These are phyloP conservation scores for Claviceps citrina DNA, from an alignment of 2,329 filamentous ascomycete genomes.

Conservation along the genomic window DNA sequence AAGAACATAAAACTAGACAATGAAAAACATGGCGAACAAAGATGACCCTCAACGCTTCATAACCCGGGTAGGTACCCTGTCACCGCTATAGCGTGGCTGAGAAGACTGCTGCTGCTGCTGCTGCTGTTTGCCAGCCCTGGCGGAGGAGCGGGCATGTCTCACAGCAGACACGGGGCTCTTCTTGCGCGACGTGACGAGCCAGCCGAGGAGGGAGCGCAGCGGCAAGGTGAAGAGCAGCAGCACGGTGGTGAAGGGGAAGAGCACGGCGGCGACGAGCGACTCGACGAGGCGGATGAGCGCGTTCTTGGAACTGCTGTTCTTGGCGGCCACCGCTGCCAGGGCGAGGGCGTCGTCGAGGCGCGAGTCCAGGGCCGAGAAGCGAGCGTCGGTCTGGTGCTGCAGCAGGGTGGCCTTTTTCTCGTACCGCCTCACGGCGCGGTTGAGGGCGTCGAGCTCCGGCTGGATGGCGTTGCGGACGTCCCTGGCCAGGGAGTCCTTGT, in stretches of 20 bases:
- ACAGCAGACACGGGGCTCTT: constrained; percentile 14
- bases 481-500: constrained; percentile 29
- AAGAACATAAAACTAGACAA: not conserved
- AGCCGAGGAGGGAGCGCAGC: constrained; percentile 22
- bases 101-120: no score
- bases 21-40: no score
- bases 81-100: constrained; percentile 20
- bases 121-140: constrained; percentile 3
- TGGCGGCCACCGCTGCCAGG: constrained; percentile 61
- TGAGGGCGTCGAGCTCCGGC: constrained; percentile 74
- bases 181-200: constrained; percentile 18
- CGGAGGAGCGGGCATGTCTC: constrained; percentile 8
- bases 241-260: constrained; percentile 28
- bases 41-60: constrained; percentile 13
- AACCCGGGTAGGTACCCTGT: constrained; percentile 21
- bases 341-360: constrained; percentile 63
- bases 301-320: constrained; percentile 25
- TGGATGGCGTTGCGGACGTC: constrained; percentile 54
- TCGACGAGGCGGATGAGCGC: constrained; percentile 24
- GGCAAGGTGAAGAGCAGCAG: constrained; percentile 28
- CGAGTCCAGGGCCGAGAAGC: constrained; percentile 55
- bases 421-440: constrained; percentile 75
- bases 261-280: constrained; percentile 17
- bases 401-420: constrained; percentile 75
- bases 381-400: constrained; percentile 59